phyloP scores from a whole-genome alignment of 169 alveolate species.

The Plasmodium billcollinsi region DNA sequence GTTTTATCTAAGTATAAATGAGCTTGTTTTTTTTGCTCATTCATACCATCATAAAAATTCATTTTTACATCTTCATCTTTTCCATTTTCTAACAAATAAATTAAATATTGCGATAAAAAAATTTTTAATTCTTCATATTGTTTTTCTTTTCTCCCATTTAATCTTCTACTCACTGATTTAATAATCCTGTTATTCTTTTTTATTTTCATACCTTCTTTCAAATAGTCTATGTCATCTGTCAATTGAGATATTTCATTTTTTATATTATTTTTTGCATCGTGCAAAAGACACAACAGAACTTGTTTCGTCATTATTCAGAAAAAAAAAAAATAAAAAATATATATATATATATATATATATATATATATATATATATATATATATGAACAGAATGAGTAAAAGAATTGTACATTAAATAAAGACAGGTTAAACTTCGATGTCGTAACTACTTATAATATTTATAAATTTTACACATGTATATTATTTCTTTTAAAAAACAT shows the following conservation, averaged over 20 bases:
- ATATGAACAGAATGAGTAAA: too few species aligned
- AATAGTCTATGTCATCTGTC: slow-evolving; percentile 33
- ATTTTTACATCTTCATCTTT: background rate
- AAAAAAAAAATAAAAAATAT: background rate
- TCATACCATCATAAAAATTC: background rate
- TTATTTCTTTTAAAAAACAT: too few species aligned
- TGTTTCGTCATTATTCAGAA: slow-evolving; percentile 24
- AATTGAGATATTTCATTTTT: slow-evolving; percentile 37
- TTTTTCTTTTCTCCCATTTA: slow-evolving; percentile 11
- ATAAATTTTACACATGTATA: too few species aligned
- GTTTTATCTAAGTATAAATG: background rate
- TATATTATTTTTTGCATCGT: slow-evolving; percentile 49
- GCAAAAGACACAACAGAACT: slow-evolving; percentile 33
- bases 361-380: too few species aligned
- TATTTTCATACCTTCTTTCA: slow-evolving; percentile 11
- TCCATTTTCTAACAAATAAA: slow-evolving; percentile 18
- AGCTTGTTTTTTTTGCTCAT: background rate
- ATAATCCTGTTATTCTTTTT: slow-evolving; percentile 1
- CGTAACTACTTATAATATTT: too few species aligned
- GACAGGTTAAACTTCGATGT: too few species aligned
- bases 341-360: too few species aligned
- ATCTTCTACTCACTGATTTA: slow-evolving; percentile 17
- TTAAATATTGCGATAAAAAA: slow-evolving; percentile 33
- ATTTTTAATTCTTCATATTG: slow-evolving; percentile 32
- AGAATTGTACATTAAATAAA: too few species aligned